These are phyloP conservation scores for Phytopythium helicoides DNA, from an alignment of 352 stramenopile genomes.

Conservation along the genomic window DNA sequence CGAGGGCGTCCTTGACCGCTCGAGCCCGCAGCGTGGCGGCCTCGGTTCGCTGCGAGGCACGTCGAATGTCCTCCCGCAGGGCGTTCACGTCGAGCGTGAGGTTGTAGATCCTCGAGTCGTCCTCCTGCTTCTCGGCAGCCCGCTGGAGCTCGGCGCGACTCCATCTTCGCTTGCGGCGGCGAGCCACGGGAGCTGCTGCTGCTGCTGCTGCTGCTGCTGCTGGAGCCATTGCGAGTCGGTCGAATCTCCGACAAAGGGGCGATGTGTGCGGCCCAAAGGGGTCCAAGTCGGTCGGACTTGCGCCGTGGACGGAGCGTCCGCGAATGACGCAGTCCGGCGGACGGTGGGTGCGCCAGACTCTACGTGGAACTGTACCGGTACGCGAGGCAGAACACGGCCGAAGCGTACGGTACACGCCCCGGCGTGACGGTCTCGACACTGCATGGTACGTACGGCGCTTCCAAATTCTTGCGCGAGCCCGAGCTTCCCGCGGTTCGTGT, in stretches of 20 bases:
- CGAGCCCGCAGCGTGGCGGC: neutral
- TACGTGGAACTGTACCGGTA: too few species aligned
- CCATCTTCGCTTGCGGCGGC: conserved; percentile 3
- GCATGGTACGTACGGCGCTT: neutral
- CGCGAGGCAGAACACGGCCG: too few species aligned
- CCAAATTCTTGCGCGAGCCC: neutral
- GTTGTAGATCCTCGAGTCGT: conserved; percentile 21
- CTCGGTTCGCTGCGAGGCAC: neutral
- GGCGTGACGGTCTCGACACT: too few species aligned
- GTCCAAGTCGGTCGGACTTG: too few species aligned
- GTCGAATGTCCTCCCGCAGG: conserved; percentile 19
- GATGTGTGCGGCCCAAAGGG: too few species aligned
- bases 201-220: neutral
- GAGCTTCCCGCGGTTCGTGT: neutral
- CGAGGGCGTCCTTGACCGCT: neutral
- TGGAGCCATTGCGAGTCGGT: too few species aligned
- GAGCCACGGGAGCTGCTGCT: neutral
- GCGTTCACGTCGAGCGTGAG: conserved; percentile 30
- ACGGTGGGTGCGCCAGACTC: too few species aligned
- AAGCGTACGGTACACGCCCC: too few species aligned
- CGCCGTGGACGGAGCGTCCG: too few species aligned
- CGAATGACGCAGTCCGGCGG: too few species aligned
- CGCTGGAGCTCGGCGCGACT: conserved; percentile 3
- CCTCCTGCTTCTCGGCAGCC: neutral
- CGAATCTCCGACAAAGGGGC: too few species aligned